Percentiles rank a stretch among this genome's conserved stretches.
Evolutionary conservation across 2,329 filamentous ascomycete genomes (phyloP).

Genomic region (Cercospora sp.): DNA sequence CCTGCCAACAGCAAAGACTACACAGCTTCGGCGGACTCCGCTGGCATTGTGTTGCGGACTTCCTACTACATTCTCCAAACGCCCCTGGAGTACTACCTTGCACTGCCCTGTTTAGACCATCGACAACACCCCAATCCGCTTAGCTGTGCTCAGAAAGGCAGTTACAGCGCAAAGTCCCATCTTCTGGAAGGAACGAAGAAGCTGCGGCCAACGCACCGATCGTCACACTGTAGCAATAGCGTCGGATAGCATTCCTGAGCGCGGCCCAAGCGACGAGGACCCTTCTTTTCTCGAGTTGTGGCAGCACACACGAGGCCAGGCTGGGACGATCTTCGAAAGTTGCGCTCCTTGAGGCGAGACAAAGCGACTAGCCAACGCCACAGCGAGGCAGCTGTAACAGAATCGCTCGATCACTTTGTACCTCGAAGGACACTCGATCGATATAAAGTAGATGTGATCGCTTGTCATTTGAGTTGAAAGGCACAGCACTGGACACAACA

Average conservation of each 20-base stretch:
- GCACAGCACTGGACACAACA: background rate
- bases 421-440: slow-evolving; percentile 1
- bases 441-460: slow-evolving; percentile 16
- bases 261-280: background rate
- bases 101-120: background rate
- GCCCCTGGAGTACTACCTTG: background rate
- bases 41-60: background rate
- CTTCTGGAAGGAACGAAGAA: background rate
- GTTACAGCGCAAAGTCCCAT: background rate
- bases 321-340: background rate
- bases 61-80: background rate
- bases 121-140: background rate
- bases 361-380: slow-evolving; percentile 17
- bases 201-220: background rate
- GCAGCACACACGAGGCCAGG: background rate
- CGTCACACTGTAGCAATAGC: background rate
- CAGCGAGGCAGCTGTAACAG: slow-evolving; percentile 15
- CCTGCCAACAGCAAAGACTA: background rate
- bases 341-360: slow-evolving; percentile 4
- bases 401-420: slow-evolving; percentile 13
- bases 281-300: background rate
- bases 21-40: background rate
- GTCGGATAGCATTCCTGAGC: background rate
- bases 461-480: background rate
- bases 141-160: background rate